Base-by-base conservation (phyloP, 768 basidiomycete genomes). In the Candolleomyces eurysporus region DNA sequence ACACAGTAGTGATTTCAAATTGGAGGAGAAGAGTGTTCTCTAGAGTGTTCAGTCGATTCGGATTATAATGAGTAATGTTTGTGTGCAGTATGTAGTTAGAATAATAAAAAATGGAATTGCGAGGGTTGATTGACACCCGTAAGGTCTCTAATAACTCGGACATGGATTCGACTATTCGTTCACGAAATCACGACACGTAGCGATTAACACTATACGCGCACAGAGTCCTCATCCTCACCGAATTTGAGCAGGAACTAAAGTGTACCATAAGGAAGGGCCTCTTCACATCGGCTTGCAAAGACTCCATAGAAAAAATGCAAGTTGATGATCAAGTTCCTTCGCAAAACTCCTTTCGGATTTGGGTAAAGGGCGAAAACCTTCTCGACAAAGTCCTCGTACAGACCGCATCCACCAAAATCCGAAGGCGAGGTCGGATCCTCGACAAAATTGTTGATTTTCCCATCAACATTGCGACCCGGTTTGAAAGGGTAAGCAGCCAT, bases 351-450 rank as follows among this genome's bases (percentile, higher is more conserved):
- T 17, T 46, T 61, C 3, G 66, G 66, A 45, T 62, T 66, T 16
- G 66, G 66, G 40, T 67, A 67, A 17, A 66, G 40, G 8, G 26
- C 42, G 17, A 67, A 50, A 4, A 63, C 62, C 17, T 51, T n/a
- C 32, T 64, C 60, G 10, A 63, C 61, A 48, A 62, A 64, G 39
- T 62, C 30, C 17, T 48, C 43, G 46, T 67, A 67, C 19, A 66
- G 19, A 21, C 40, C 22, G 52, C 64, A 67, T 6, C 32, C 54
- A 39, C 55, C 19, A 31, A 61, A 58, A 32, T 58, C 52, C 36
- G 36, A 36, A 40, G 66, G 62, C 5, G 61, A 61, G 5, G 48
- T 57, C 21, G 61, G 55, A 39, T 63, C 62, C 17, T 26, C 42
- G 39, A 65, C 57, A 48, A 61, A 66, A 45, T 61, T 66, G n/a